Evolutionary conservation across 805 yeast genomes (phyloP).

Genomic region (Kregervanrija fluxuum): DNA sequence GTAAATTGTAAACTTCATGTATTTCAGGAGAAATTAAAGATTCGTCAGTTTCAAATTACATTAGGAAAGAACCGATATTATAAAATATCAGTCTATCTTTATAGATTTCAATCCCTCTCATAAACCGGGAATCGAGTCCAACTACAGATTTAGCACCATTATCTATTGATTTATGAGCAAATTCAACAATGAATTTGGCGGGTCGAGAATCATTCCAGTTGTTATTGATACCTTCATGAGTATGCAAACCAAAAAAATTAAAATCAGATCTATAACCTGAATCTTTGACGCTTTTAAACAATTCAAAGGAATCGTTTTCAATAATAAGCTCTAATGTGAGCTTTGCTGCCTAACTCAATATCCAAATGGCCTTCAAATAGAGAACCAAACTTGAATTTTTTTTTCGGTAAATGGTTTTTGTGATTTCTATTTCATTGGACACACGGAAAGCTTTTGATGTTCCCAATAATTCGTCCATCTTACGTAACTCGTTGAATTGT

Average conservation of each 20-base stretch:
- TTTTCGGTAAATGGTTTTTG: slow-evolving; percentile 18
- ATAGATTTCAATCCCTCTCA: slow-evolving; percentile 25
- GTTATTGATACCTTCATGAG: slow-evolving; percentile 25
- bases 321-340: slow-evolving; percentile 20
- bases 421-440: slow-evolving; percentile 25
- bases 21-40: slow-evolving; percentile 22
- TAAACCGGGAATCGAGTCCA: slow-evolving; percentile 26
- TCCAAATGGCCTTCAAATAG: slow-evolving; percentile 23
- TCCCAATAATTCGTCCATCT: slow-evolving; percentile 23
- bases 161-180: slow-evolving; percentile 21
- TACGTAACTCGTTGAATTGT: slow-evolving; percentile 18
- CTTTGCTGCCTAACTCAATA: slow-evolving; percentile 19
- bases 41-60: slow-evolving; percentile 24
- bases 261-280: slow-evolving; percentile 20
- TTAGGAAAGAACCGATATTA: slow-evolving; percentile 21
- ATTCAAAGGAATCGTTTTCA: slow-evolving; percentile 16
- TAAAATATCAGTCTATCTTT: slow-evolving; percentile 24
- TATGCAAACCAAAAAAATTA: slow-evolving; percentile 21
- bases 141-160: slow-evolving; percentile 22
- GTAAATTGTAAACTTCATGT: slow-evolving; percentile 19
- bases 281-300: slow-evolving; percentile 19
- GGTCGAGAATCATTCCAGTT: slow-evolving; percentile 27
- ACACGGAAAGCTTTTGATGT: slow-evolving; percentile 24
- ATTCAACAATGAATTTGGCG: slow-evolving; percentile 21
- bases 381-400: slow-evolving; percentile 21